Conservation (phyloP, 805 yeast species). For the Jamesozyma lodderae region DNA sequence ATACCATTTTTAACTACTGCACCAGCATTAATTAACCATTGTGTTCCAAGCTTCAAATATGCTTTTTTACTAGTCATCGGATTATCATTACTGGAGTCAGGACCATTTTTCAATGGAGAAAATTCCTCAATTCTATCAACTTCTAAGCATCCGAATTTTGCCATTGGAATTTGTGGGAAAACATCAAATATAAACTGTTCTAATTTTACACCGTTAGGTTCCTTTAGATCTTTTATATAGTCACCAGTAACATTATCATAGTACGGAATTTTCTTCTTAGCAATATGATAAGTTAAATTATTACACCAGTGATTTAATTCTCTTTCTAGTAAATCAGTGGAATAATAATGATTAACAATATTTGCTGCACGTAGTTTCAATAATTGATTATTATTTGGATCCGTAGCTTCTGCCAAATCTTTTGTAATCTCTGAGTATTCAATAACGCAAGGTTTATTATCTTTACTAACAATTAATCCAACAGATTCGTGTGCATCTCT, state of each 20-base stretch:
- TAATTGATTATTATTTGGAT: constrained; percentile 49
- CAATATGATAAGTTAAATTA: constrained; percentile 86
- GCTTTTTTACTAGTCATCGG: constrained; percentile 72
- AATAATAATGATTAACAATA: constrained; percentile 93
- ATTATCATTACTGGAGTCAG: constrained; percentile 72
- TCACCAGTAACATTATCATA: constrained; percentile 41
- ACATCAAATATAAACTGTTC: constrained; percentile 97
- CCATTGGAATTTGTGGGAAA: constrained; percentile 65
- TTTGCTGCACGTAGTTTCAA: constrained; percentile 86
- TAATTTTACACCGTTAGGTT: constrained; percentile 84
- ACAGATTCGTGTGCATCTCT: constrained; percentile 81
- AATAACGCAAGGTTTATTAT: constrained; percentile 71
- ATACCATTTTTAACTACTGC: constrained; percentile 42
- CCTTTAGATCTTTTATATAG: constrained; percentile 47
- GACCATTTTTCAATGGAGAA: constrained; percentile 88
- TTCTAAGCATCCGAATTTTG: constrained; percentile 82
- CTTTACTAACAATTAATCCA: constrained; percentile 77
- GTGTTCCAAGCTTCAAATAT: constrained; percentile 55
- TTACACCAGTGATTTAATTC: constrained; percentile 63
- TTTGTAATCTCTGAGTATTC: constrained; percentile 86
- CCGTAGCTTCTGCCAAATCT: constrained; percentile 61
- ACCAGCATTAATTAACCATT: constrained; percentile 69
- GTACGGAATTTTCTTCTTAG: constrained; percentile 75
- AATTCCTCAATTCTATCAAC: constrained; percentile 81
- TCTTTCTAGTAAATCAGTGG: constrained; percentile 56